Conservation (phyloP, 2,329 filamentous ascomycete species). For the Xylariomycetidae sp. region DNA sequence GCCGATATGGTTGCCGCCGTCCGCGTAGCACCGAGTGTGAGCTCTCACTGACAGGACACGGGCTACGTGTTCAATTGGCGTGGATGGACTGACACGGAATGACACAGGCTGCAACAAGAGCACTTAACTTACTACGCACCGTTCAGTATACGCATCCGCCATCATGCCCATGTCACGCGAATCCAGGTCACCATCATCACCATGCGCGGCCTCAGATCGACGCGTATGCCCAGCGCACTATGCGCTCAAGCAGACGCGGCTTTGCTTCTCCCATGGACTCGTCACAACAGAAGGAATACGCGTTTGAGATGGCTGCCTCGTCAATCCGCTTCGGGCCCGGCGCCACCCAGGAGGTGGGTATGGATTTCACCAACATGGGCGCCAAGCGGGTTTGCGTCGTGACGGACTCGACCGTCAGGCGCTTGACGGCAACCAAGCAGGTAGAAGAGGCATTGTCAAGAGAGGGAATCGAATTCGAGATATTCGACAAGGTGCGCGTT, state of each 20-base stretch:
- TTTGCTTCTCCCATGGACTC: conserved; percentile 73
- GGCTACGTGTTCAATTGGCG: background rate
- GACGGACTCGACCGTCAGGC: conserved; percentile 76
- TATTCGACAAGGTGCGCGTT: conserved; percentile 74
- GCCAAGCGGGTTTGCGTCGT: conserved; percentile 85
- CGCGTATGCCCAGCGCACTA: conserved; percentile 35
- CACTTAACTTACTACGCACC: conserved; percentile 72
- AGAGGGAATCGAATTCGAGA: conserved; percentile 73
- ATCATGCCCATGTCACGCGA: conserved; percentile 86
- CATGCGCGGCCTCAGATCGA: conserved; percentile 48
- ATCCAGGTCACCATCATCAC: conserved; percentile 71
- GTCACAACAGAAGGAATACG: conserved; percentile 82
- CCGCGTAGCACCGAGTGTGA: conserved; percentile 30
- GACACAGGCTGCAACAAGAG: conserved; percentile 52
- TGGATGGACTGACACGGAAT: conserved; percentile 3
- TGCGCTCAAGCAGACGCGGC: conserved; percentile 35
- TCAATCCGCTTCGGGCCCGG: conserved; percentile 92
- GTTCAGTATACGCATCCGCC: conserved; percentile 87
- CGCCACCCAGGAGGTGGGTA: conserved; percentile 90
- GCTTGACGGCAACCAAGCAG: conserved; percentile 84
- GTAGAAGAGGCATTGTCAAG: conserved; percentile 71
- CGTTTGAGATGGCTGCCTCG: conserved; percentile 96
- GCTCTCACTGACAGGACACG: conserved; percentile 11
- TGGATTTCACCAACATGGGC: conserved; percentile 93
- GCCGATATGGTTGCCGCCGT: conserved; percentile 26